phyloP scores from a whole-genome alignment of 1,284 basidiomycete species.

The Cystobasidiaceae sp. region DNA sequence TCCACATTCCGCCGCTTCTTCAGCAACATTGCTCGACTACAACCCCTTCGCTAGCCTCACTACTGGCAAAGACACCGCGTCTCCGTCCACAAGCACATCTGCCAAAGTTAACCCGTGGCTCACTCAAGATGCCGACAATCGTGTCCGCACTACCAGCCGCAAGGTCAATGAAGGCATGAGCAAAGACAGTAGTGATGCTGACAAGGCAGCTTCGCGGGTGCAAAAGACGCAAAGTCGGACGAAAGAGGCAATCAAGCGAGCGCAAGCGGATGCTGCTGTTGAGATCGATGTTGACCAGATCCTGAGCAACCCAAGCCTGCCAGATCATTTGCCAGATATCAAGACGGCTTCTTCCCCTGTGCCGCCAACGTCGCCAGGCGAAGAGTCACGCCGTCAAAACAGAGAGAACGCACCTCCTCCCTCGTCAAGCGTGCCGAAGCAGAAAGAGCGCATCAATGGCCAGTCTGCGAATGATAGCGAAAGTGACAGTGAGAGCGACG shows the following conservation, averaged over 20 bases:
- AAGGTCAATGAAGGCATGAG: constrained; percentile 27
- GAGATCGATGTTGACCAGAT: constrained; percentile 57
- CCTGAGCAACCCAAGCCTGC: neutral
- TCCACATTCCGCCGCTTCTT: constrained; percentile 46
- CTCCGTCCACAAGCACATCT: neutral
- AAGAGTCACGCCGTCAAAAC: constrained; percentile 17
- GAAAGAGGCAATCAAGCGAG: constrained; percentile 56
- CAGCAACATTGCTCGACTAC: constrained; percentile 26
- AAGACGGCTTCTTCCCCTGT: neutral
- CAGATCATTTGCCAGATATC: neutral
- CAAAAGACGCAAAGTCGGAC: constrained; percentile 60
- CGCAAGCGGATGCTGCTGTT: constrained; percentile 65
- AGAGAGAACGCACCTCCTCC: constrained; percentile 30
- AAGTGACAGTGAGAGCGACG: neutral
- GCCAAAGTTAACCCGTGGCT: constrained; percentile 66
- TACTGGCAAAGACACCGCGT: constrained; percentile 16
- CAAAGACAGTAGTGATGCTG: constrained; percentile 35
- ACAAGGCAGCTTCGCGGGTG: constrained; percentile 49
- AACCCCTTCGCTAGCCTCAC: constrained; percentile 21
- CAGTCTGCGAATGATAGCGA: constrained; percentile 28
- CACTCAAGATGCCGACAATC: constrained; percentile 53
- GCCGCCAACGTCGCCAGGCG: constrained; percentile 9
- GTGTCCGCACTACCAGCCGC: constrained; percentile 3
- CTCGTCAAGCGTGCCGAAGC: constrained; percentile 10
- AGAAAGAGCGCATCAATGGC: constrained; percentile 43